Conservation (phyloP, 2,329 filamentous ascomycete species). For the Talaromyces rugulosus region DNA sequence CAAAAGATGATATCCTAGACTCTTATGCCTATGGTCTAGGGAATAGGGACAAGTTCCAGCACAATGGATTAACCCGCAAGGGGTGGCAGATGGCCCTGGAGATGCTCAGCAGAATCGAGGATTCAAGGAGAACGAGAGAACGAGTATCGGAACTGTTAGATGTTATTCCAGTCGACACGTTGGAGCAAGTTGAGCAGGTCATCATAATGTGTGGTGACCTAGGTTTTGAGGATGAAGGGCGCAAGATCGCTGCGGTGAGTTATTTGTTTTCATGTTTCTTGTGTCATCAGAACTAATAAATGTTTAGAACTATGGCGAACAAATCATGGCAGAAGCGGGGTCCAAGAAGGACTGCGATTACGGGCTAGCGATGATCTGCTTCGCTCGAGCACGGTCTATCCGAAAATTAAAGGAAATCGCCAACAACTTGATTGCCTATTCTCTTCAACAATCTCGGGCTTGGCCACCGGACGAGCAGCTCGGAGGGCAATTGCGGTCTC, state of each 20-base stretch:
- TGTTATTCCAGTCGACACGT: slow-evolving; percentile 66
- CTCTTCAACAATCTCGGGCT: slow-evolving; percentile 75
- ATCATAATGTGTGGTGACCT: slow-evolving; percentile 73
- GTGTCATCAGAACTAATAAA: slow-evolving; percentile 15
- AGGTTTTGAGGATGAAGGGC: slow-evolving; percentile 72
- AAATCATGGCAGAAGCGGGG: slow-evolving; percentile 53
- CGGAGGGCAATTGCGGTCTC: slow-evolving; percentile 64
- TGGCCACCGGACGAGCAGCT: slow-evolving; percentile 70
- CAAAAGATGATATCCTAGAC: slow-evolving; percentile 74
- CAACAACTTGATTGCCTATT: slow-evolving; percentile 81
- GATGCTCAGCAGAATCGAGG: slow-evolving; percentile 75
- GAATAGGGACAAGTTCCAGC: slow-evolving; percentile 29
- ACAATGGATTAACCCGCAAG: slow-evolving; percentile 47
- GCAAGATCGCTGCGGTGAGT: slow-evolving; percentile 76
- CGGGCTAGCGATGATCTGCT: slow-evolving; percentile 85
- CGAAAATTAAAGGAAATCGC: slow-evolving; percentile 80
- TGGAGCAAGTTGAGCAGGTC: slow-evolving; percentile 72
- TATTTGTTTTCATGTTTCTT: neutral
- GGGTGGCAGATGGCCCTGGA: slow-evolving; percentile 90
- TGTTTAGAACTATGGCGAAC: slow-evolving; percentile 72
- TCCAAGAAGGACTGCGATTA: slow-evolving; percentile 64
- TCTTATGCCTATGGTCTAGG: slow-evolving; percentile 67
- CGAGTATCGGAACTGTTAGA: slow-evolving; percentile 71
- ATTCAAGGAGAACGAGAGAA: slow-evolving; percentile 64
- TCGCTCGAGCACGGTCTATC: slow-evolving; percentile 74